These are phyloP conservation scores for Fusarium dimerum DNA, from an alignment of 2,329 filamentous ascomycete genomes.

Conservation along the genomic window DNA sequence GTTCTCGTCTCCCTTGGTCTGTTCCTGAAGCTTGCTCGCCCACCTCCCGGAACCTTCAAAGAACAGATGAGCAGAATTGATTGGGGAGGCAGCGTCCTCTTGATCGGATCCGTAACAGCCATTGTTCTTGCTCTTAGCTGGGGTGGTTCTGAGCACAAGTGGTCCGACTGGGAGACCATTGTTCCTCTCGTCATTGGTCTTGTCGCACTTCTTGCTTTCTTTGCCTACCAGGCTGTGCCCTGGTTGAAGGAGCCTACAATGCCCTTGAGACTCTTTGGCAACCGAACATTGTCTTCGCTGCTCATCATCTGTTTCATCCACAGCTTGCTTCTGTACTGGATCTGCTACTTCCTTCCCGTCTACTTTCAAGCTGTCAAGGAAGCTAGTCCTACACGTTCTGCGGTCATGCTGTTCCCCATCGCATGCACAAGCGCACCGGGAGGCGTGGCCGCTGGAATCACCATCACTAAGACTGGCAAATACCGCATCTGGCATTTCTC, in stretches of 20 bases:
- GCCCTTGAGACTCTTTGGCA: slow-evolving; percentile 46
- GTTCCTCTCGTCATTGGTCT: slow-evolving; percentile 48
- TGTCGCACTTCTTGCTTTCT: slow-evolving; percentile 38
- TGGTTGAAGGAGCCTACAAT: slow-evolving; percentile 37
- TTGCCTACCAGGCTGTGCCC: slow-evolving; percentile 33
- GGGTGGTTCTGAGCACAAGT: slow-evolving; percentile 52
- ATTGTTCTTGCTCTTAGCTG: slow-evolving; percentile 54
- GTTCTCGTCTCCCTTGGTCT: slow-evolving; percentile 20
- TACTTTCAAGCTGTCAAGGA: slow-evolving; percentile 48
- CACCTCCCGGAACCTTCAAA: slow-evolving; percentile 10
- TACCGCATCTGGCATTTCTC: slow-evolving; percentile 36
- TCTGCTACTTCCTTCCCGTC: slow-evolving; percentile 45
- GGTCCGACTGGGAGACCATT: slow-evolving; percentile 49
- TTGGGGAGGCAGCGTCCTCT: slow-evolving; percentile 40
- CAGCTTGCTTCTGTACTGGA: slow-evolving; percentile 34
- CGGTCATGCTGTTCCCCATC: slow-evolving; percentile 32
- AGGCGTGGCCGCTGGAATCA: slow-evolving; percentile 26
- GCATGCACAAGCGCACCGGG: slow-evolving; percentile 28
- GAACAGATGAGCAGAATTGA: slow-evolving; percentile 36
- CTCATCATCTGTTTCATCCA: slow-evolving; percentile 23
- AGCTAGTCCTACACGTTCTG: slow-evolving; percentile 34
- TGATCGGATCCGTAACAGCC: slow-evolving; percentile 38
- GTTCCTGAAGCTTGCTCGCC: slow-evolving; percentile 26
- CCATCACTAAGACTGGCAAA: slow-evolving; percentile 33
- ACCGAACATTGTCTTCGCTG: slow-evolving; percentile 36